A percentile compares a stretch with the other conserved stretches of the same genome.
Evolutionary conservation across 2,329 filamentous ascomycete genomes (phyloP).

Genomic region (Drechslerella coelobrocha): DNA sequence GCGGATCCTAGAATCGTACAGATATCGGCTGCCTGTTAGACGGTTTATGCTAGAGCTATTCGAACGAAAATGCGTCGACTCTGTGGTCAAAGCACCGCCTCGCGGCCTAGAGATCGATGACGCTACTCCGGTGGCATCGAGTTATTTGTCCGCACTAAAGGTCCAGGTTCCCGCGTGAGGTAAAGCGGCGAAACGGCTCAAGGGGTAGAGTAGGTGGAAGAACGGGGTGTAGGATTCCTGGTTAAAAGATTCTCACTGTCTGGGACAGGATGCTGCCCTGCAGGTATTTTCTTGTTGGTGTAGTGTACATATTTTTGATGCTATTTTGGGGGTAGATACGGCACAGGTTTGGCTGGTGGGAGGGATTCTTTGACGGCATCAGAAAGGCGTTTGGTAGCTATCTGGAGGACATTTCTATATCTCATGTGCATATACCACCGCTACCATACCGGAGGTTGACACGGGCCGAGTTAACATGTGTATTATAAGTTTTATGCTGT

Average conservation of each 20-base stretch:
- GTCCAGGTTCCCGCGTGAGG: slow-evolving; percentile 12
- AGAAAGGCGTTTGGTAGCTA: slow-evolving; percentile 20
- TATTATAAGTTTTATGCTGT: slow-evolving; percentile 9
- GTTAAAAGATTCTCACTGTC: neutral
- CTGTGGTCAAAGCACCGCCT: slow-evolving; percentile 67
- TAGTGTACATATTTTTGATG: slow-evolving; percentile 11
- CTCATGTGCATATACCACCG: neutral
- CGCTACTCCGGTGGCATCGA: slow-evolving; percentile 5
- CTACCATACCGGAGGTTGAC: neutral
- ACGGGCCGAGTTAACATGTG: neutral
- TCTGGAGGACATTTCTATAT: neutral
- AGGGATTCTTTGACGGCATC: slow-evolving; percentile 5
- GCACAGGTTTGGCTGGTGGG: slow-evolving; percentile 10
- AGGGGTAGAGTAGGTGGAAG: neutral
- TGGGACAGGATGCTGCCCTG: neutral
- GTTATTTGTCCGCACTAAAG: slow-evolving; percentile 2
- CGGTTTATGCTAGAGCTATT: slow-evolving; percentile 93
- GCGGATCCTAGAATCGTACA: slow-evolving; percentile 82
- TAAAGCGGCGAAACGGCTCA: neutral
- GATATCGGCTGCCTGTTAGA: slow-evolving; percentile 84
- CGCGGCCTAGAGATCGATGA: slow-evolving; percentile 13
- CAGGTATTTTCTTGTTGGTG: neutral
- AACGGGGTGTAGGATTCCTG: no score
- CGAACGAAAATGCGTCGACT: slow-evolving; percentile 83
- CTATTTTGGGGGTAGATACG: slow-evolving; percentile 1